Evolutionary conservation across 345 rosid genomes (phyloP).

Genomic region (Fremontodendron californicum): DNA sequence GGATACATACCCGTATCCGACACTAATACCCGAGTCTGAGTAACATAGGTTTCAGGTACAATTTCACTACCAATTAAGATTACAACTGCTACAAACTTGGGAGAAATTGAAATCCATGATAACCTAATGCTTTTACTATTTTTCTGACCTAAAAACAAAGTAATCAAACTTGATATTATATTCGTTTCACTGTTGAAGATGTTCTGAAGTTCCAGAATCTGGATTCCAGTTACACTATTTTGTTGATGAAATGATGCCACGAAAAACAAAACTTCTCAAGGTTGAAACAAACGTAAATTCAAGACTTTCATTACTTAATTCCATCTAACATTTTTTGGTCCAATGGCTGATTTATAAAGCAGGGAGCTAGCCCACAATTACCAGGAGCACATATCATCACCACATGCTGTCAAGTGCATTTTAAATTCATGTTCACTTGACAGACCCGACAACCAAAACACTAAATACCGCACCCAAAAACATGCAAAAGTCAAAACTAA

Average conservation of each 20-base stretch:
- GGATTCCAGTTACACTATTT: background rate
- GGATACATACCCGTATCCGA: too few species aligned
- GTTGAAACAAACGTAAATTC: background rate
- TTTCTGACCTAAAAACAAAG: background rate
- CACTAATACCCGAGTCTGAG: too few species aligned
- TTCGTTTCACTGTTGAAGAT: background rate
- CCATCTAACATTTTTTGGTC: background rate
- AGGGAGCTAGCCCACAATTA: background rate
- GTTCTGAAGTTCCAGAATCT: background rate
- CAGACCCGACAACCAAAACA: background rate
- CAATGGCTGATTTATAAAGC: background rate
- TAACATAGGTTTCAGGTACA: background rate
- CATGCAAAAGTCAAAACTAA: background rate
- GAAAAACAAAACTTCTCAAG: background rate
- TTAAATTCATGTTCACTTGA: background rate
- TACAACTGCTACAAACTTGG: background rate
- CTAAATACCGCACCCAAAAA: background rate
- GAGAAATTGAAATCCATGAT: background rate
- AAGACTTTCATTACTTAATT: background rate
- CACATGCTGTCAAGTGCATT: too few species aligned
- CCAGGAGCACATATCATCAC: background rate
- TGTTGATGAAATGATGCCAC: background rate
- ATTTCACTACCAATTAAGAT: background rate
- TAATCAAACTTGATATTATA: background rate
- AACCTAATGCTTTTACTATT: background rate